Evolutionary conservation across 306 rosid genomes (phyloP).

Genomic region (Quercus dentata): DNA sequence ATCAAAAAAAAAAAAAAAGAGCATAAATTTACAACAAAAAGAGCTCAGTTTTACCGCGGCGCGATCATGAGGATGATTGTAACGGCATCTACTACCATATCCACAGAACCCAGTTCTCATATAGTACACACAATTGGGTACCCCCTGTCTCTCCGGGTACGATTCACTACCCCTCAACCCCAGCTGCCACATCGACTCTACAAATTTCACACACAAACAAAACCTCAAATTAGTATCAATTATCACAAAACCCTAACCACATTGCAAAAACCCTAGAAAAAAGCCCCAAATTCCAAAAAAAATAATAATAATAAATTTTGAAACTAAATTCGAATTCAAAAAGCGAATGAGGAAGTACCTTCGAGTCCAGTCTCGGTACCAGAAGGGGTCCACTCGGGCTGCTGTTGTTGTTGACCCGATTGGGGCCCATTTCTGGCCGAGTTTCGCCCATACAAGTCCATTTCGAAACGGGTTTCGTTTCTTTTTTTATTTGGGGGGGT

Average conservation of each 20-base stretch:
- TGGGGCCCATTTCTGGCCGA: constrained; percentile 59
- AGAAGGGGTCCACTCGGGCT: constrained; percentile 60
- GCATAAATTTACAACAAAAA: constrained; percentile 12
- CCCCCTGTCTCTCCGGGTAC: constrained; percentile 79
- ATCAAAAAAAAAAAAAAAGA: background rate
- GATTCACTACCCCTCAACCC: constrained; percentile 52
- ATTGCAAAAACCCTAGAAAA: constrained; percentile 44
- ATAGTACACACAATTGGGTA: constrained; percentile 74
- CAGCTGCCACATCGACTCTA: constrained; percentile 83
- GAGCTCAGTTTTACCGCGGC: constrained; percentile 54
- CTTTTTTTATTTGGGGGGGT: too few species aligned
- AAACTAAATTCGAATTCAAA: background rate
- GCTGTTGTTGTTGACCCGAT: constrained; percentile 32
- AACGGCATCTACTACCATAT: constrained; percentile 79
- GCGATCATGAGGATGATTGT: constrained; percentile 87
- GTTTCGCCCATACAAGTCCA: constrained; percentile 70
- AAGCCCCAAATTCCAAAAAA: background rate
- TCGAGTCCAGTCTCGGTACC: constrained; percentile 51
- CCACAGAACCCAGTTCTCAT: constrained; percentile 90
- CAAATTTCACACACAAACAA: constrained; percentile 13
- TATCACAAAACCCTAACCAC: constrained; percentile 37
- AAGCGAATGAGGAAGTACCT: constrained; percentile 32
- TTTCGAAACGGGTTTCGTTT: constrained; percentile 10
- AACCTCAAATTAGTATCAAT: background rate
- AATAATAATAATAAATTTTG: background rate